Conservation (phyloP, 2,329 filamentous ascomycete genomes). For the Monosporascus sp. region DNA sequence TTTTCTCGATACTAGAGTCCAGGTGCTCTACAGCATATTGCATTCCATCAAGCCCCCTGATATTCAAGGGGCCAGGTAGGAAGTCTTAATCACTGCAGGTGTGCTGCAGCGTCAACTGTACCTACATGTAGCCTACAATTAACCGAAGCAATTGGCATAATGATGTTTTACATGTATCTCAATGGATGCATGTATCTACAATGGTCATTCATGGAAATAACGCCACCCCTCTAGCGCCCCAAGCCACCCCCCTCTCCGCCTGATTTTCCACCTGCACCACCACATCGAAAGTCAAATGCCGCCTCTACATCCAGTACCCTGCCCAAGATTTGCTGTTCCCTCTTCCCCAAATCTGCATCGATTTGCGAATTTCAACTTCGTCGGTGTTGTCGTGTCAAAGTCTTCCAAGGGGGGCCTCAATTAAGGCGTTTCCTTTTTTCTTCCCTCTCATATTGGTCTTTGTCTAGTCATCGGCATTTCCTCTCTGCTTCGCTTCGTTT, state of each 20-base stretch:
- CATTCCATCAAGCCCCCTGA: too few species aligned
- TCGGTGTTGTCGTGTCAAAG: slow-evolving; percentile 11
- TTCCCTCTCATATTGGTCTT: slow-evolving; percentile 15
- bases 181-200: slow-evolving; percentile 1
- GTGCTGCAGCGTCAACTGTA: too few species aligned
- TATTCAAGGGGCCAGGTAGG: too few species aligned
- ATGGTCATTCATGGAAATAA: slow-evolving; percentile 16
- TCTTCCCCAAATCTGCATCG: neutral
- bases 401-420: slow-evolving; percentile 3
- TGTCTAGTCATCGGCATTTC: slow-evolving; percentile 13
- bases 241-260: neutral
- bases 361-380: slow-evolving; percentile 1
- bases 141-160: too few species aligned
- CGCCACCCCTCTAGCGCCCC: neutral
- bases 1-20: too few species aligned
- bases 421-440: slow-evolving; percentile 18
- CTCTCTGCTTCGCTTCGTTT: slow-evolving; percentile 13
- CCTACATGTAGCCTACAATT: too few species aligned
- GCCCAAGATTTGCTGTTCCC: neutral
- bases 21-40: too few species aligned
- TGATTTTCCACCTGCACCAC: neutral
- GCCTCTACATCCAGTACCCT: neutral
- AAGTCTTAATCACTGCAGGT: too few species aligned
- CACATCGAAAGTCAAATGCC: slow-evolving; percentile 1
- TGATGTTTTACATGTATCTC: too few species aligned